Evolutionary conservation across 23 red algal genomes (phyloP), one percentile per base, ranked within the genome.

Genomic region (Gracilariopsis chorda): DNA sequence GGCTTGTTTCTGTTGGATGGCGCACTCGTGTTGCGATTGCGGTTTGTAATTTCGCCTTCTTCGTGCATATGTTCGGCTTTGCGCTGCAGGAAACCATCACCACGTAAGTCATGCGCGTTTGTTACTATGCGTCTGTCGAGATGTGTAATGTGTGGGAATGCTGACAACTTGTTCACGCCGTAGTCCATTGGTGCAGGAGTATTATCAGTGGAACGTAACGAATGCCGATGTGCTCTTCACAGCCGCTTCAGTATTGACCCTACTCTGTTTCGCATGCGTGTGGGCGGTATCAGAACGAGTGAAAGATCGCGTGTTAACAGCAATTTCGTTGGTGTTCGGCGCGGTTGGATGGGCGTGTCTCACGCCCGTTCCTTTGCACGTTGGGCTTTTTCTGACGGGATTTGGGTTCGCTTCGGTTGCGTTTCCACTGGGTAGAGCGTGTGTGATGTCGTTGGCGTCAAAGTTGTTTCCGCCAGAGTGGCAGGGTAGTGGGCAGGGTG

Each of bases 1-100:
- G n/a, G n/a, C n/a, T n/a, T n/a, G n/a, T n/a, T n/a, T n/a, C n/a
- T n/a, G n/a, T n/a, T n/a, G n/a, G n/a, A n/a, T n/a, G n/a, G n/a
- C n/a, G n/a, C n/a, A n/a, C n/a, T n/a, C n/a, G n/a, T n/a, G 14
- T 28, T 2, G 64, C 41, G 25, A 6, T 94, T 7, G 48, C 45
- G 56, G 73, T 75, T 16, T 83, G 76, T 45, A 94, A 94, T 48
- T 20, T 86, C 6, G 80, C 58, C 3, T 94, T 94, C 71, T 72
- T 77, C 34, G 80, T 63, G 20, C 91, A 94, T 45, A 86, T 94
- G 46, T 94, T 94, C 68, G 91, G 91, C n/a, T 94, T 94, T 43
- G 80, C 91, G 16, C 44, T 94, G 42, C 91, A 94, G 58, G 82
- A 94, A 55, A 94, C 82, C 9, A 47, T 94, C 14, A 94, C 91